Percentiles rank a stretch among this genome's conserved stretches.
Conservation (phyloP, 176 grass and related monocot species). For the Neostapfia colusana region DNA sequence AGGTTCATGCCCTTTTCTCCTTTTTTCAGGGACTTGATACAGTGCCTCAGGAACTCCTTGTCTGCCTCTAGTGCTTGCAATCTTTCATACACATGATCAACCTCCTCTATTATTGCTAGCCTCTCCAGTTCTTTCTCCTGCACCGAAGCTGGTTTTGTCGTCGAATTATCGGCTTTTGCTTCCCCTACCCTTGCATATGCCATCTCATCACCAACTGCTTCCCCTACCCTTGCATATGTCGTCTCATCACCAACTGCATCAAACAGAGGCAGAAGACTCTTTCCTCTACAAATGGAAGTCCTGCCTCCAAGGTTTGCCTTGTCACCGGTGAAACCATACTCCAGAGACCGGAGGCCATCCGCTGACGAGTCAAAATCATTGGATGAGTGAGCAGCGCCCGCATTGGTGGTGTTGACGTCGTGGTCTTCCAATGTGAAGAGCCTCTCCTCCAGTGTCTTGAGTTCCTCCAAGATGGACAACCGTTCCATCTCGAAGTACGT, state of each 20-base stretch:
- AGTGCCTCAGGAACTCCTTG: constrained; percentile 95
- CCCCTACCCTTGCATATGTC: constrained; percentile 23
- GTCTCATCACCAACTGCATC: constrained; percentile 56
- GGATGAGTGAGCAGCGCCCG: constrained; percentile 31
- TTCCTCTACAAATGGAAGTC: constrained; percentile 49
- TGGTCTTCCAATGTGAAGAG: constrained; percentile 85
- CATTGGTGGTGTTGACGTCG: constrained; percentile 37
- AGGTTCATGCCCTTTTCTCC: constrained; percentile 88
- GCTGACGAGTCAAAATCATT: constrained; percentile 38
- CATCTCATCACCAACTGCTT: constrained; percentile 37
- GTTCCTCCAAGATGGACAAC: constrained; percentile 85
- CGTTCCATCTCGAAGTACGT: constrained; percentile 94
- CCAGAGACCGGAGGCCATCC: constrained; percentile 18
- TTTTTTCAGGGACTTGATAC: constrained; percentile 84
- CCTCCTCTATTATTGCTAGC: constrained; percentile 73
- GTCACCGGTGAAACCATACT: constrained; percentile 13
- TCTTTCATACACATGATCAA: constrained; percentile 82
- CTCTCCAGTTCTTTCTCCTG: constrained; percentile 54
- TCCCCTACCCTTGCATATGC: constrained; percentile 26
- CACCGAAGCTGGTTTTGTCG: constrained; percentile 11
- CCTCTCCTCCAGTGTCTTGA: constrained; percentile 77
- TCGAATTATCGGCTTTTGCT: constrained; percentile 8
- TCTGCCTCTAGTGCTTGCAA: constrained; percentile 89
- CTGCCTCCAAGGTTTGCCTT: constrained; percentile 44
- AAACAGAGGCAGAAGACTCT: constrained; percentile 83